Base-by-base conservation (phyloP, 306 rosid genomes). In the Vigna trinervia region DNA sequence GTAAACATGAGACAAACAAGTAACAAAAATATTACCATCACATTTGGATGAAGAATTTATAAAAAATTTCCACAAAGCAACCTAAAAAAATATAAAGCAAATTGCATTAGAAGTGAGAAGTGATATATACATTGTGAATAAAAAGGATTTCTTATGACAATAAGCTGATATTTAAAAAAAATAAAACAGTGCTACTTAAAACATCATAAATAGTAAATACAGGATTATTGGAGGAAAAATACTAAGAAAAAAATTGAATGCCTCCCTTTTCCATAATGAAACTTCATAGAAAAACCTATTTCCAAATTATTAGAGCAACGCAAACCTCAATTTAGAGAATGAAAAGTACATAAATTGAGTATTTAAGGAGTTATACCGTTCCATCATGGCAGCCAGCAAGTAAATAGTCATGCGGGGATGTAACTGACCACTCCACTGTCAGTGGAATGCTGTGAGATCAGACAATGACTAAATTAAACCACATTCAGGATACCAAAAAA, bases 381-480 rank as follows among this genome's bases (percentile, higher is more conserved):
- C 97, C 99, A 86, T 95, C 99, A 72, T 92, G 93, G 89, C 99
- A 95, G 78, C 99, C 97, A 58, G 89, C 97, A 56, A 92, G 85
- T 69, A 95, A 70, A 82, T 80, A 89, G 71, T 95, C 94, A 78
- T 95, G 88, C 71, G 97, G 92, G 56, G 93, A 85, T 12, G 41
- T 36, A 36, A 36, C 41, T 6, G 41, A 36, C 41, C 41, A 36
- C 41, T 36, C 41, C 41, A 36, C 41, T 36, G 41, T 36, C 41
- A 36, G 41, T 5, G 41, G 41, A 36, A 36, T 36, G 41, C 41
- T 36, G 41, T 36, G 41, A 36, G 41, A 36, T 36, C 41, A 36
- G 1, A 36, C 6, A 9, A 36, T 36, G 41, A 36, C 41, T 36
- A 5, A 36, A 36, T 36, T 36, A 36, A 36, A 6, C 8, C 41